phyloP scores from a whole-genome alignment of 1,139 yeast species.

The Tardiomyces depauwii region DNA sequence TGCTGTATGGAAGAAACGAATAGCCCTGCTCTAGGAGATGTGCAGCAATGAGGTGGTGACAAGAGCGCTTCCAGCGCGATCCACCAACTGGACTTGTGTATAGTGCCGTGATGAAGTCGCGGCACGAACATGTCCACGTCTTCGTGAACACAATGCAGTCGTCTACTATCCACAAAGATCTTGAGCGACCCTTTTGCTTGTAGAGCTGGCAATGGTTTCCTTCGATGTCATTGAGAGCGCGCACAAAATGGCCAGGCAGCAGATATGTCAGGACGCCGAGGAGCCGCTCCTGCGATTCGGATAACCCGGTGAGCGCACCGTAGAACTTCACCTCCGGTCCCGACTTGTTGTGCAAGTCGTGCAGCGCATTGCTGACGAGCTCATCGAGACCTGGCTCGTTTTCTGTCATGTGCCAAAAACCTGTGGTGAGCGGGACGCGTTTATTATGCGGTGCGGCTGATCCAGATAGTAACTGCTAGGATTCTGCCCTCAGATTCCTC shows the following conservation, averaged over 20 bases:
- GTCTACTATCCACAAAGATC: conserved; percentile 5
- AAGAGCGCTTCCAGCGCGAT: conserved; percentile 7
- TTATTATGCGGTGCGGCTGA: too few relatives aligned
- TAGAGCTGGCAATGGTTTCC: conserved; percentile 5
- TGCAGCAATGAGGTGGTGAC: conserved; percentile 15
- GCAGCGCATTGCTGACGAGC: conserved; percentile 6
- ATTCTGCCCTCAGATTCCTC: too few relatives aligned
- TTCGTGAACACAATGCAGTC: conserved; percentile 4
- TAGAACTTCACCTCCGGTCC: conserved; percentile 3
- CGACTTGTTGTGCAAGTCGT: not conserved
- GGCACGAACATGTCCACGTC: conserved; percentile 13
- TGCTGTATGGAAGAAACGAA: conserved; percentile 3
- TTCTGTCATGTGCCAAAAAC: not conserved
- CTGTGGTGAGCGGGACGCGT: too few relatives aligned
- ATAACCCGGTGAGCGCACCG: conserved; percentile 2
- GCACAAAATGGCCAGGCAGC: conserved; percentile 14
- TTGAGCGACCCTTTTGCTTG: not conserved
- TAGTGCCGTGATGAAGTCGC: conserved; percentile 4
- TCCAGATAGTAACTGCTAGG: too few relatives aligned
- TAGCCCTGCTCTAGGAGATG: conserved; percentile 5
- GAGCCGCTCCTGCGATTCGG: conserved; percentile 4
- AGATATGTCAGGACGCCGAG: conserved; percentile 14
- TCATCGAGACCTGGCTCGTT: not conserved
- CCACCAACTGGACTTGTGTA: conserved; percentile 2
- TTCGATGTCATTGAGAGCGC: conserved; percentile 15